Evolutionary conservation across 495 filamentous ascomycete genomes (phyloP).

Genomic region (Trichoderma erinaceum): DNA sequence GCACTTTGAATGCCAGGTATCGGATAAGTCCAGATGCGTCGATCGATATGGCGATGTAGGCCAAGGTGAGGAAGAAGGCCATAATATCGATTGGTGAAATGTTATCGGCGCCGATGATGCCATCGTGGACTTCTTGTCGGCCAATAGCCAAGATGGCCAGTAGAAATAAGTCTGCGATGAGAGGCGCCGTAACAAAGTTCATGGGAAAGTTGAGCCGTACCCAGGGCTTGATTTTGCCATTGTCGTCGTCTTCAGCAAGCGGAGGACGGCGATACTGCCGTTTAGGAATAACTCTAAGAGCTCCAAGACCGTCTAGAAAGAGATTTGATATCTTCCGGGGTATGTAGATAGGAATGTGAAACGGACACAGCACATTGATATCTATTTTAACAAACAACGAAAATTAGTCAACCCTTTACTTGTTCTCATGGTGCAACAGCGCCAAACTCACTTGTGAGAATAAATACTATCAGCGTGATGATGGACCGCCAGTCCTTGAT

Average conservation of each 20-base stretch:
- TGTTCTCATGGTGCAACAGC: background rate
- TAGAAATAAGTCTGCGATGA: conserved; percentile 60
- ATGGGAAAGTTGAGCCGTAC: conserved; percentile 50
- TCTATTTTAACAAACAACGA: conserved; percentile 32
- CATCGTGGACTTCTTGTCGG: conserved; percentile 53
- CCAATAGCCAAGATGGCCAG: conserved; percentile 58
- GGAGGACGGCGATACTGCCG: conserved; percentile 27
- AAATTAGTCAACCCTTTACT: background rate
- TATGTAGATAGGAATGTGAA: conserved; percentile 51
- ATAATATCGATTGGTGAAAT: conserved; percentile 61
- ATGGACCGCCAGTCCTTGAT: conserved; percentile 56
- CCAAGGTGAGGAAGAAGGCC: conserved; percentile 62
- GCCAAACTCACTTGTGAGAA: conserved; percentile 52
- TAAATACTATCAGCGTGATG: conserved; percentile 56
- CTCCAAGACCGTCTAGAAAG: conserved; percentile 35
- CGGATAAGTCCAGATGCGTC: conserved; percentile 62
- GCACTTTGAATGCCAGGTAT: conserved; percentile 59
- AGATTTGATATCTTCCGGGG: conserved; percentile 42
- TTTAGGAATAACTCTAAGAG: conserved; percentile 42
- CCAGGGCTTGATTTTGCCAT: conserved; percentile 27
- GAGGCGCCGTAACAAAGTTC: conserved; percentile 59
- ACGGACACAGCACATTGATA: conserved; percentile 58
- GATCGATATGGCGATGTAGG: conserved; percentile 68
- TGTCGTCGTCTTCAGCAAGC: conserved; percentile 19
- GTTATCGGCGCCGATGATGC: conserved; percentile 52